phyloP scores from a whole-genome alignment of 345 rosid genomes.

The Noccaea bulbosa region DNA sequence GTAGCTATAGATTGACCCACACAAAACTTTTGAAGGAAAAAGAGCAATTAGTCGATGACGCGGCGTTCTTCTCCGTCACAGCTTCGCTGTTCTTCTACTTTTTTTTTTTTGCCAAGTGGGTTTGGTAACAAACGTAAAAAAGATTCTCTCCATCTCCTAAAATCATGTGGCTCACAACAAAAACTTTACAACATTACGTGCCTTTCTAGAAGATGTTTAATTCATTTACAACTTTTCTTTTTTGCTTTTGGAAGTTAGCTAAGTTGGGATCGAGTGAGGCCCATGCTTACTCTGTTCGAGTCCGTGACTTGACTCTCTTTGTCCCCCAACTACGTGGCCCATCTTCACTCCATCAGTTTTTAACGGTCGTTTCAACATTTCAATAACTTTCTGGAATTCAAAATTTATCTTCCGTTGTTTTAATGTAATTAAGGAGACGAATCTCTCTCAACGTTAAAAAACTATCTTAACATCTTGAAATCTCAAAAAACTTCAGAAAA shows the following conservation, averaged over 20 bases:
- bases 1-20: constrained; percentile 29
- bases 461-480: neutral
- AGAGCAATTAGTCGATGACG: constrained; percentile 23
- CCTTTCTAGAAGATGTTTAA: neutral
- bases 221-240: constrained; percentile 23
- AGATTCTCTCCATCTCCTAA: constrained; percentile 14
- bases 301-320: constrained; percentile 32
- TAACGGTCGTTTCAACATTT: neutral
- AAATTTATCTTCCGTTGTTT: neutral
- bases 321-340: constrained; percentile 32
- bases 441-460: neutral
- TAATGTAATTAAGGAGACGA: neutral
- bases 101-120: constrained; percentile 30
- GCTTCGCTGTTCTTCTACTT: constrained; percentile 19
- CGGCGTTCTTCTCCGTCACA: constrained; percentile 26
- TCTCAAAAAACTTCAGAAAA: neutral
- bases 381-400: neutral
- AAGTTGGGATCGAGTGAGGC: constrained; percentile 23
- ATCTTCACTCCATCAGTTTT: constrained; percentile 12
- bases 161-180: constrained; percentile 37
- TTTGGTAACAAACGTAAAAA: constrained; percentile 22
- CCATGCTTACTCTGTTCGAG: constrained; percentile 2
- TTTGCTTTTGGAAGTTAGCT: constrained; percentile 31
- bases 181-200: constrained; percentile 1
- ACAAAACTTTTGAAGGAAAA: constrained; percentile 24